These are phyloP conservation scores for Dendrostoma leiphaemia DNA, from an alignment of 2,329 filamentous ascomycete species.

Conservation along the genomic window DNA sequence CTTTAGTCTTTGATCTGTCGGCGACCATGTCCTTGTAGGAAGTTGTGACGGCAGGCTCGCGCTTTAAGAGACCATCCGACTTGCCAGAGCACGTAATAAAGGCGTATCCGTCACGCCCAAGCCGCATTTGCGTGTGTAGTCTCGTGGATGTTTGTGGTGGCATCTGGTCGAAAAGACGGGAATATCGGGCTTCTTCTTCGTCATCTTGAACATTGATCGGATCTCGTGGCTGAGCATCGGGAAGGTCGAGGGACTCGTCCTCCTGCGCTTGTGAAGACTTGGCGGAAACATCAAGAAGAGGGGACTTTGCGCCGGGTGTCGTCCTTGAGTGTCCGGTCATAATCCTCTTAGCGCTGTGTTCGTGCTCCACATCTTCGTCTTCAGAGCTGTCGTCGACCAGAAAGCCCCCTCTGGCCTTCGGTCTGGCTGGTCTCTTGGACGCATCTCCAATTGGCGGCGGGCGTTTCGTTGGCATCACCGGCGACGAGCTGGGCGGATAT, in stretches of 20 bases:
- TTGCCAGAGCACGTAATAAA: constrained; percentile 58
- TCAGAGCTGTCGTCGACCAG: constrained; percentile 42
- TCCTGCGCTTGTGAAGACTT: neutral
- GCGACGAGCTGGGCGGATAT: constrained; percentile 28
- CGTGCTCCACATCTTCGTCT: constrained; percentile 31
- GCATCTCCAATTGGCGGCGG: constrained; percentile 30
- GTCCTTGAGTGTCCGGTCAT: constrained; percentile 35
- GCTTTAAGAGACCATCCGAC: constrained; percentile 53
- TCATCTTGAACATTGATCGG: neutral
- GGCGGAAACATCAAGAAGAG: neutral
- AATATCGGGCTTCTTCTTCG: constrained; percentile 18
- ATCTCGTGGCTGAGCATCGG: constrained; percentile 2
- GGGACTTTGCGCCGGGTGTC: constrained; percentile 19
- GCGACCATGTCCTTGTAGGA: constrained; percentile 69
- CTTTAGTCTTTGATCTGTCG: constrained; percentile 62
- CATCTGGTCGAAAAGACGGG: constrained; percentile 22
- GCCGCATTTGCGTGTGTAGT: constrained; percentile 17
- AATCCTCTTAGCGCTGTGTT: constrained; percentile 40
- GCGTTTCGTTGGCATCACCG: constrained; percentile 33
- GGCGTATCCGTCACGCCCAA: constrained; percentile 32
- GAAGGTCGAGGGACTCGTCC: neutral
- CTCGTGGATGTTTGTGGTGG: constrained; percentile 19
- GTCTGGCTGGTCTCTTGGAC: constrained; percentile 27
- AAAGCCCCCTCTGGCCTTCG: constrained; percentile 40
- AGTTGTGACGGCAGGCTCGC: constrained; percentile 41